Conservation (phyloP, 2,329 filamentous ascomycete species). For the Xylariales sp. region DNA sequence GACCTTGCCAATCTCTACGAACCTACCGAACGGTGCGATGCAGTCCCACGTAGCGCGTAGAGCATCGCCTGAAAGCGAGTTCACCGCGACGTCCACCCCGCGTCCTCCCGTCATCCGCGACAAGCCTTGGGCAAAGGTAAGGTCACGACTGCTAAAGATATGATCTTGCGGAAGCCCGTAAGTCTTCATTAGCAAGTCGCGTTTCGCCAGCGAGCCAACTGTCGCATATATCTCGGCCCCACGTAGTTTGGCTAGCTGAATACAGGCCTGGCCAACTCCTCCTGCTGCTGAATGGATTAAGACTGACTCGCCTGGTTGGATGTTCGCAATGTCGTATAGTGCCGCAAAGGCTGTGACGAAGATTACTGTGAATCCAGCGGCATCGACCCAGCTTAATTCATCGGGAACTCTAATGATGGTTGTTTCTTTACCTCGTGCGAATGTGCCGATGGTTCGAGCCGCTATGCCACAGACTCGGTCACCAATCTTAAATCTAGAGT, state of each 20-base stretch:
- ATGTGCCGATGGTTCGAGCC: conserved; percentile 14
- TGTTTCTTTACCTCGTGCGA: conserved; percentile 10
- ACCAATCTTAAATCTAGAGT: conserved; percentile 11
- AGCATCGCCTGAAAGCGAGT: conserved; percentile 16
- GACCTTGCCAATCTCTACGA: conserved; percentile 23
- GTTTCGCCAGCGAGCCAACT: conserved; percentile 19
- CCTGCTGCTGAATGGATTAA: conserved; percentile 13
- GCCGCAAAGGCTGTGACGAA: conserved; percentile 17
- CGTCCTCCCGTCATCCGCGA: conserved; percentile 10
- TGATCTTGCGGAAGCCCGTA: conserved; percentile 18
- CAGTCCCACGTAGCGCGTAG: conserved; percentile 21
- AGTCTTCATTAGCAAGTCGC: conserved; percentile 12
- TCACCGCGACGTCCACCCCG: conserved; percentile 21
- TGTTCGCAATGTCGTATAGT: conserved; percentile 14
- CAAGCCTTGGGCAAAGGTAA: conserved; percentile 16
- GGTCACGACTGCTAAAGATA: conserved; percentile 19
- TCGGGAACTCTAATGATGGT: background rate
- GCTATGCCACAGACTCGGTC: conserved; percentile 10
- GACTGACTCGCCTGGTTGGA: conserved; percentile 11
- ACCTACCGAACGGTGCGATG: conserved; percentile 21
- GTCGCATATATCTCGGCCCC: conserved; percentile 20
- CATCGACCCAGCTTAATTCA: background rate
- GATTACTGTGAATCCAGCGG: background rate
- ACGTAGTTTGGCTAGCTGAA: conserved; percentile 4
- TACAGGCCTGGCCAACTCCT: conserved; percentile 6